phyloP scores from a whole-genome alignment of 140 eudicot genomes.

The Eryngium alpinum region DNA sequence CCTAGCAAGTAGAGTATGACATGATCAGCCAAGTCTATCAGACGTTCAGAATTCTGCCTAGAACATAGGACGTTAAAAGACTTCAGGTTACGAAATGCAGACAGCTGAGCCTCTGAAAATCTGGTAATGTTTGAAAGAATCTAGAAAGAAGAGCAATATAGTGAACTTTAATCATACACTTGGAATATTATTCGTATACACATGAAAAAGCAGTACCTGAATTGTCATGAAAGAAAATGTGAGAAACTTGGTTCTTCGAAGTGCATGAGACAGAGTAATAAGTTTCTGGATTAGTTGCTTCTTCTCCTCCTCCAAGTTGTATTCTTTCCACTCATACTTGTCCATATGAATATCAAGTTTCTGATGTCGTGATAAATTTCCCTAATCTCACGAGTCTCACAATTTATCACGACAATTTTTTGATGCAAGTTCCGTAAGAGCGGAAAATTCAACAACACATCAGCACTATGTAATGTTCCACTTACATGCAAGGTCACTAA shows the following conservation, averaged over 20 bases:
- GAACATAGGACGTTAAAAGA: not conserved
- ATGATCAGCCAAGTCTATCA: not conserved
- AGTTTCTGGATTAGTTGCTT: not conserved
- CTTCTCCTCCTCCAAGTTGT: not conserved
- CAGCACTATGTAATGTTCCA: no score
- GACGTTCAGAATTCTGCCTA: not conserved
- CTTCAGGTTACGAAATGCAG: slow-evolving; percentile 2
- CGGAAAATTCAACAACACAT: no score
- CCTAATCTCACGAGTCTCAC: no score
- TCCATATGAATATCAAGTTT: not conserved
- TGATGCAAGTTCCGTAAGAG: no score
- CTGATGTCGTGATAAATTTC: no score
- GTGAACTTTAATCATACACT: no score
- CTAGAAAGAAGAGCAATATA: not conserved
- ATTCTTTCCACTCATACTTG: not conserved
- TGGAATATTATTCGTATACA: no score
- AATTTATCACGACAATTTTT: no score
- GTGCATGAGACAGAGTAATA: not conserved
- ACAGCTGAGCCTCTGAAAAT: not conserved
- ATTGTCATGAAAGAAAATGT: not conserved
- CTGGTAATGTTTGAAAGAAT: not conserved
- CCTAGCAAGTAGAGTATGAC: no score
- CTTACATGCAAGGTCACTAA: not conserved
- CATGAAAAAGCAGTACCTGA: no score
- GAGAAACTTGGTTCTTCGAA: not conserved